phyloP scores from a whole-genome alignment of 768 basidiomycete genomes.

The Boletus subcaerulescens region DNA sequence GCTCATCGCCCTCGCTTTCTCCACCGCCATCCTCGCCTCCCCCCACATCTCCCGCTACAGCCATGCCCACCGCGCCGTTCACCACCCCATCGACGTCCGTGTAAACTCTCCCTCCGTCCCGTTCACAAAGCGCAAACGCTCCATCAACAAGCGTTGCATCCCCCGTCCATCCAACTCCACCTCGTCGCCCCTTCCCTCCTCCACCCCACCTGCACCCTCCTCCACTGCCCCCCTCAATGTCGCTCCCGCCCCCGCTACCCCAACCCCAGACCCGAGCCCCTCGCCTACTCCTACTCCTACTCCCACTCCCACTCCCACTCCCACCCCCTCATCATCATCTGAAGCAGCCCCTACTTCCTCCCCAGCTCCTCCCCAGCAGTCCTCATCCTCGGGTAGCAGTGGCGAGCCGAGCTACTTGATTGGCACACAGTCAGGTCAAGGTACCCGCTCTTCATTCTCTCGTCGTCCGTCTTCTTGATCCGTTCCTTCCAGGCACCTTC shows the following conservation, averaged over 20 bases:
- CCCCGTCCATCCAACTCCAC: constrained; percentile 19
- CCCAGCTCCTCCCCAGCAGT: constrained; percentile 12
- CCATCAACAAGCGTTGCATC: constrained; percentile 28
- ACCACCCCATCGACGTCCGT: neutral
- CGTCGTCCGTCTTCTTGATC: neutral
- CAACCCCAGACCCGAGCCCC: neutral
- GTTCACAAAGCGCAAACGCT: constrained; percentile 19
- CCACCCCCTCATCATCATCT: neutral
- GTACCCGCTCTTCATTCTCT: constrained; percentile 18
- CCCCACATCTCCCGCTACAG: constrained; percentile 36
- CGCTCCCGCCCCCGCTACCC: neutral
- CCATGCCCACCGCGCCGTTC: constrained; percentile 21
- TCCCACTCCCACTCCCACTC: neutral
- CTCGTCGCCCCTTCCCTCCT: neutral
- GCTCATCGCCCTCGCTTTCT: constrained; percentile 41
- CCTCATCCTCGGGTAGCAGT: constrained; percentile 6
- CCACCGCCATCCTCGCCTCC: constrained; percentile 34
- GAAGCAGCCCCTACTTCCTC: constrained; percentile 4
- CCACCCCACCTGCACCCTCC: neutral
- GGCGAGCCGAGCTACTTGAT: constrained; percentile 38
- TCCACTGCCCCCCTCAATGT: neutral
- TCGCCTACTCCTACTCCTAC: neutral
- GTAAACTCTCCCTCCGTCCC: neutral
- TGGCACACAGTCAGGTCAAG: constrained; percentile 52
- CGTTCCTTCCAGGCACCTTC: constrained; percentile 29